Conservation (phyloP, 2,329 filamentous ascomycete species). For the Pestalotiopsis sp. region DNA sequence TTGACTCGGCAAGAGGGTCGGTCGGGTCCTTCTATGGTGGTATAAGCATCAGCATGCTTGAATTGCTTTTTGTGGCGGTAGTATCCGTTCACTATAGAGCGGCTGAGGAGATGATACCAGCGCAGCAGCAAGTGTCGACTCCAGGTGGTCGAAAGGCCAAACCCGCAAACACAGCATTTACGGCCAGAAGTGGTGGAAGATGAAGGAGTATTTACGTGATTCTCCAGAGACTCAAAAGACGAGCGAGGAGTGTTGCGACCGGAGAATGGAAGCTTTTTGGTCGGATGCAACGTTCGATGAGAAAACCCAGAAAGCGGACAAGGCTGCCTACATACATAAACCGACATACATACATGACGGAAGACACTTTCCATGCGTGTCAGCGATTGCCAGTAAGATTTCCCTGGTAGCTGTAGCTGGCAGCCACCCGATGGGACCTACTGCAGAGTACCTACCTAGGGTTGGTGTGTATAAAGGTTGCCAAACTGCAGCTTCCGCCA, state of each 20-base stretch:
- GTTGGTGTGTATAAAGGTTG: not conserved
- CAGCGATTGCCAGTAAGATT: not conserved
- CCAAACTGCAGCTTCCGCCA: conserved; percentile 1
- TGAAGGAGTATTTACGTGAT: not conserved
- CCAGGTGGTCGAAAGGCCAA: not conserved
- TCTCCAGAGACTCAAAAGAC: not conserved
- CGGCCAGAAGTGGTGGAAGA: not conserved
- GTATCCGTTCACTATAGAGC: not conserved
- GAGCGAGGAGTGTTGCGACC: not conserved
- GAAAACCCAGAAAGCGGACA: not conserved
- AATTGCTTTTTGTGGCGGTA: not conserved
- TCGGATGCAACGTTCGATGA: not conserved
- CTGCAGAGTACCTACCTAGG: not conserved
- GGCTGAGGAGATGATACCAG: not conserved
- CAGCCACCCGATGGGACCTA: not conserved
- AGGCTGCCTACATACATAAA: not conserved
- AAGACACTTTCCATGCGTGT: not conserved
- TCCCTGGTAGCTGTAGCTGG: not conserved
- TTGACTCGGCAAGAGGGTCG: not conserved
- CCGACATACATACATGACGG: not conserved
- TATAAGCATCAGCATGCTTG: not conserved
- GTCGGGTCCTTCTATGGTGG: not conserved
- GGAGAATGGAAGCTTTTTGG: not conserved
- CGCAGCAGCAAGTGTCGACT: not conserved
- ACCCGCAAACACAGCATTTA: not conserved